Evolutionary conservation across 805 yeast genomes (phyloP), one percentile per base, ranked within the genome.

Genomic region (Blastobotrys chiropterorum): DNA sequence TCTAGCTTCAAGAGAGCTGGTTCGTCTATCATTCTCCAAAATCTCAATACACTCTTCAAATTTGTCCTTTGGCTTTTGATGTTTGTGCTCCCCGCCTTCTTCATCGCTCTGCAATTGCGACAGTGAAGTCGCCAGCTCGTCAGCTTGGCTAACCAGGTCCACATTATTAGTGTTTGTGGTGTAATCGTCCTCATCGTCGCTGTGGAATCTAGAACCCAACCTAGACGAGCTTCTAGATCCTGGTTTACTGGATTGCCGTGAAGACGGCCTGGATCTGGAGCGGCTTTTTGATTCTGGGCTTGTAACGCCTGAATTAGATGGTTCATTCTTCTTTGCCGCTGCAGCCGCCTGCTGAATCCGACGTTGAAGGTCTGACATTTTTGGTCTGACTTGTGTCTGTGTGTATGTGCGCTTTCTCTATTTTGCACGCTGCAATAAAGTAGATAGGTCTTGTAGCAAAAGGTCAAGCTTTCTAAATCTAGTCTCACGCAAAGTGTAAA

Each of bases 1-100:
- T 2, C 71, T 53, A 2, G 64, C 67, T 43, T 59, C 63, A 11
- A 60, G 56, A 4, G 67, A 59, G 7, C 66, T 60, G 43, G 58
- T 62, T 40, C 67, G 56, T 14, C 69, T 48, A 48, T 67, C 70
- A 15, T 58, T 49, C 11, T 57, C 49, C 13, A 67, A 57, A 21
- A 62, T 52, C 48, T 66, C 69, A 2, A 62, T 58, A 20, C 51
- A 48, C 34, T 57, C 56, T 6, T 53, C 49, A 38, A 59, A 52
- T 51, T 47, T 55, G 48, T 59, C 60, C 52, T 43, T 52, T 15
- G 21, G 46, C 38, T 38, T 45, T 21, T 11, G 40, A 47, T 2
- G 49, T 34, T n/a, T n/a, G 13, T 26, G 48, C 13, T 43, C 47
- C 16, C 48, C 53, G 8, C 40, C 56, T 31, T 51, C 53, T 11